A percentile compares a stretch with the other conserved stretches of the same genome.
These are phyloP conservation scores for Podila epigama DNA, from an alignment of 192 early-diverging fungal genomes.

Conservation along the genomic window DNA sequence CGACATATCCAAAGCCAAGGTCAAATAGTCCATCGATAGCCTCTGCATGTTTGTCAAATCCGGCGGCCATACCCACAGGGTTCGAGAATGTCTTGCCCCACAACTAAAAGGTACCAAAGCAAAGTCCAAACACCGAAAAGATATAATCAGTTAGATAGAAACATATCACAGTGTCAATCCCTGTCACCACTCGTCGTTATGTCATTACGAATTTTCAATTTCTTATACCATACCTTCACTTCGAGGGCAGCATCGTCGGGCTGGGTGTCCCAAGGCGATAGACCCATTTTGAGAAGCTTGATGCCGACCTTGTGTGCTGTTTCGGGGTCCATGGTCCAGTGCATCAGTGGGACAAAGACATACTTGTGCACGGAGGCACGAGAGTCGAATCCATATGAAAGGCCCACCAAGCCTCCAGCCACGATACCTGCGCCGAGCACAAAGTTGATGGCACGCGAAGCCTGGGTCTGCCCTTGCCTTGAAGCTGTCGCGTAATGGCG, in stretches of 20 bases:
- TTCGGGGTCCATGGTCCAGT: conserved; percentile 73
- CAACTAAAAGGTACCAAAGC: conserved; percentile 44
- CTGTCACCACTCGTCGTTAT: not conserved
- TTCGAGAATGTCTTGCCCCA: conserved; percentile 78
- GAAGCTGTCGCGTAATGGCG: conserved; percentile 39
- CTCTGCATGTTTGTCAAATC: conserved; percentile 92
- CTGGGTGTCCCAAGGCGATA: conserved; percentile 68
- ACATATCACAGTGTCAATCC: not conserved
- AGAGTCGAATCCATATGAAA: conserved; percentile 71
- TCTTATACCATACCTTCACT: conserved; percentile 51
- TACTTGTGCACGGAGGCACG: conserved; percentile 76
- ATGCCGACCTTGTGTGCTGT: conserved; percentile 76
- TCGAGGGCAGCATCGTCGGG: conserved; percentile 58
- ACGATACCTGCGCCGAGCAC: conserved; percentile 51
- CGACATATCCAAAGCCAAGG: conserved; percentile 90
- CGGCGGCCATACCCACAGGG: conserved; percentile 89
- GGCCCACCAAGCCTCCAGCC: conserved; percentile 51
- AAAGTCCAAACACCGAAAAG: not conserved
- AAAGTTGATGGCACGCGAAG: conserved; percentile 50
- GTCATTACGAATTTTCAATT: not conserved
- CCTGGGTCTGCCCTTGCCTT: conserved; percentile 33
- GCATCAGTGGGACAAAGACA: conserved; percentile 73
- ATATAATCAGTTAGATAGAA: no score
- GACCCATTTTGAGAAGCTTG: conserved; percentile 61
- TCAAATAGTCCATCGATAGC: conserved; percentile 84